These are phyloP conservation scores for Gaeumannomyces sp. DNA, from an alignment of 2,329 filamentous ascomycete genomes.

Conservation along the genomic window DNA sequence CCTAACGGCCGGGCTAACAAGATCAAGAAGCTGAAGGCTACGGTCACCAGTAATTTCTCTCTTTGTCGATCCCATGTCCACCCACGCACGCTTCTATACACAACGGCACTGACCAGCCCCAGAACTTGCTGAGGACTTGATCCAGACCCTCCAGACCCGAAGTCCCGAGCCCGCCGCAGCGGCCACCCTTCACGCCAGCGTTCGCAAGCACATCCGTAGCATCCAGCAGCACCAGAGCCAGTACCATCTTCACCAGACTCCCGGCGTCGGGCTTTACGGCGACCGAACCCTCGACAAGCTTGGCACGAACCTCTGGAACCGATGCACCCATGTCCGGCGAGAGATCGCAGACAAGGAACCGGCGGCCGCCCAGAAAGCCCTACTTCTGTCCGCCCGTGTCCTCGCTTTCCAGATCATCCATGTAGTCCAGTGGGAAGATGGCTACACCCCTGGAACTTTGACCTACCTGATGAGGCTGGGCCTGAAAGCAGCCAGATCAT, in stretches of 20 bases:
- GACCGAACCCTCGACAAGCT: slow-evolving; percentile 45
- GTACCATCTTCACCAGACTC: slow-evolving; percentile 11
- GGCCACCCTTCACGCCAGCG: slow-evolving; percentile 31
- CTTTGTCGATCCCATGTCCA: neutral
- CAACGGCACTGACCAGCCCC: neutral
- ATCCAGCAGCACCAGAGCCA: slow-evolving; percentile 18
- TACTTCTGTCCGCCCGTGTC: slow-evolving; percentile 36
- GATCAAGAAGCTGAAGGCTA: neutral
- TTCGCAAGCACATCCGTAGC: slow-evolving; percentile 32
- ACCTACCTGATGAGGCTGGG: slow-evolving; percentile 60
- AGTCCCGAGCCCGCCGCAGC: slow-evolving; percentile 18
- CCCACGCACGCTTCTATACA: neutral
- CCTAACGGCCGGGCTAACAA: neutral
- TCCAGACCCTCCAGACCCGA: neutral
- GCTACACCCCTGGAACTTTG: slow-evolving; percentile 24
- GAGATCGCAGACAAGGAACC: slow-evolving; percentile 21
- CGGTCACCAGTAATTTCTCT: neutral
- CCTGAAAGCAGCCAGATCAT: slow-evolving; percentile 58
- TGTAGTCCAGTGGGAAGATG: slow-evolving; percentile 36
- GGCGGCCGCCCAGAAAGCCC: slow-evolving; percentile 19
- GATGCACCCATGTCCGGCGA: slow-evolving; percentile 47
- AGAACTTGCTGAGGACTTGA: slow-evolving; percentile 6
- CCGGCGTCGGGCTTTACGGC: slow-evolving; percentile 21
- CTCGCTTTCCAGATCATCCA: slow-evolving; percentile 66
- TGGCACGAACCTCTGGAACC: slow-evolving; percentile 61